Evolutionary conservation across 2,329 filamentous ascomycete species (phyloP).

Genomic region (Paecilomyces sp.): DNA sequence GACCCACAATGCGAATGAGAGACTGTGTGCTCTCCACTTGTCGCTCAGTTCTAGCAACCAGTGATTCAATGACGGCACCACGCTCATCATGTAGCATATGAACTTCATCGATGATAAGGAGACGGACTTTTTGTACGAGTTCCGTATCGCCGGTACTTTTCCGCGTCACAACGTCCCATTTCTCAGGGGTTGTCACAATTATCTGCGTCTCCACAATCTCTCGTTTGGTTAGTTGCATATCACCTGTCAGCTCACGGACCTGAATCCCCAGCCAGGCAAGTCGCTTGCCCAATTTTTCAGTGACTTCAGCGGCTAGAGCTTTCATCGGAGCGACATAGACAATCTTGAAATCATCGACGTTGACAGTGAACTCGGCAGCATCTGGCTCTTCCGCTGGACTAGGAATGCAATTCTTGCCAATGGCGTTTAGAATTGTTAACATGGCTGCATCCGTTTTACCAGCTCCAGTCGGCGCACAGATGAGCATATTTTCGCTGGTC

Average conservation of each 20-base stretch:
- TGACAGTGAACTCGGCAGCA: slow-evolving; percentile 73
- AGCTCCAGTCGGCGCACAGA: slow-evolving; percentile 94
- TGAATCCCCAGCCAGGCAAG: slow-evolving; percentile 90
- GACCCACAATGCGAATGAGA: slow-evolving; percentile 87
- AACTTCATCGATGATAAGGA: slow-evolving; percentile 97
- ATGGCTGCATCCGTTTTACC: slow-evolving; percentile 99
- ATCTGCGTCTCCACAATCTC: slow-evolving; percentile 96
- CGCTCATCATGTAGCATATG: slow-evolving; percentile 99
- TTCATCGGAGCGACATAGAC: slow-evolving; percentile 99
- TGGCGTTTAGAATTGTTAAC: slow-evolving; percentile 86
- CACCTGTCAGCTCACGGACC: slow-evolving; percentile 89
- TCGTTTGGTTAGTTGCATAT: slow-evolving; percentile 96
- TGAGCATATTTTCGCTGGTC: slow-evolving; percentile 96
- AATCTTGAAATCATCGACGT: slow-evolving; percentile 88
- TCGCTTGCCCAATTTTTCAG: slow-evolving; percentile 84
- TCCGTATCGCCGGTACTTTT: slow-evolving; percentile 97
- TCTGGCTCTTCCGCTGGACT: slow-evolving; percentile 68
- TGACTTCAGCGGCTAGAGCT: slow-evolving; percentile 91
- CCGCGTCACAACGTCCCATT: slow-evolving; percentile 97
- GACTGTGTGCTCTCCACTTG: slow-evolving; percentile 98
- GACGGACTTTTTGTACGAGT: slow-evolving; percentile 89
- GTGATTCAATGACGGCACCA: slow-evolving; percentile 88
- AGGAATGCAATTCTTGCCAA: slow-evolving; percentile 76
- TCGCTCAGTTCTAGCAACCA: slow-evolving; percentile 88
- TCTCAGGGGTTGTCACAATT: slow-evolving; percentile 96